Conservation (phyloP, 306 rosid genomes). For the Phaseolus lunatus region DNA sequence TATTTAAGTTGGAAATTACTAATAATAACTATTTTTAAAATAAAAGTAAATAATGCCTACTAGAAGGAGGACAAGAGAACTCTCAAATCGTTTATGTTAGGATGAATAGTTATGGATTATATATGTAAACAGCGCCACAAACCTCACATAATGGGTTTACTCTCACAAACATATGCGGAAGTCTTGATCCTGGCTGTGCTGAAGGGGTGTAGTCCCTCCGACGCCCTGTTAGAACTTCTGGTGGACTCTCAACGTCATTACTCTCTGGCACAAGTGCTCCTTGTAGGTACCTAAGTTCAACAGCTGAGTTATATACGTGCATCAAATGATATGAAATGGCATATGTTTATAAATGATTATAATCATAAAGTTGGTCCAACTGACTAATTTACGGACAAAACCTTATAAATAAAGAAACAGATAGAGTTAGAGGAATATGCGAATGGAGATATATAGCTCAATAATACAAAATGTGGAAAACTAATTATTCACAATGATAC, state of each 20-base stretch:
- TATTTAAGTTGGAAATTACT: neutral
- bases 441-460: conserved; percentile 18
- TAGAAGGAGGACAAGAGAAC: conserved; percentile 5
- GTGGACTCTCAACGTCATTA: conserved; percentile 46
- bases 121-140: conserved; percentile 32
- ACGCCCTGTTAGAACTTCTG: conserved; percentile 69
- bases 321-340: conserved; percentile 37
- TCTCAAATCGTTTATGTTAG: neutral
- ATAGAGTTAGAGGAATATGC: conserved; percentile 21
- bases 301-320: conserved; percentile 55
- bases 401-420: conserved; percentile 17
- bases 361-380: conserved; percentile 35
- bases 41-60: neutral
- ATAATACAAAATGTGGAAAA: conserved; percentile 30
- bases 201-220: conserved; percentile 85
- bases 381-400: conserved; percentile 26
- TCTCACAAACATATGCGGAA: conserved; percentile 87
- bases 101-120: conserved; percentile 4
- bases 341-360: conserved; percentile 21
- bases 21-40: conserved; percentile 5
- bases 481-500: conserved; percentile 50
- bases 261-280: conserved; percentile 77
- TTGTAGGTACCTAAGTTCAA: conserved; percentile 66
- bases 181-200: conserved; percentile 82
- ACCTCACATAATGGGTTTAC: conserved; percentile 63